Conservation (phyloP, 371 early-diverging fungal species). For the Mucor mucedo region DNA sequence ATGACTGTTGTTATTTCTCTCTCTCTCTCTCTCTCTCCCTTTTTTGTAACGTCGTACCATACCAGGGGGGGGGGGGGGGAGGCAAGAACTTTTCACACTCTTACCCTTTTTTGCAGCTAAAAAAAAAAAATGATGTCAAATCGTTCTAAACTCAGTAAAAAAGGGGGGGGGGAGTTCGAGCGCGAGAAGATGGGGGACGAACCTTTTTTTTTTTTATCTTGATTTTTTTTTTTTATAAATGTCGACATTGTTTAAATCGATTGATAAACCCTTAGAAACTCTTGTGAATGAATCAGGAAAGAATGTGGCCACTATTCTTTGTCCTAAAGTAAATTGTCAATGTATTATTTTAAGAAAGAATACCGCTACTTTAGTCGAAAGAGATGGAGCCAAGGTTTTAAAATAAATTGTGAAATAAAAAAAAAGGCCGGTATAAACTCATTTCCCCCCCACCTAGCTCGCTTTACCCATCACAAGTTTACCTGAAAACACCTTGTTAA, state of each 20-base stretch:
- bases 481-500: conserved; percentile 21
- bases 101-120: no score
- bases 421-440: not conserved
- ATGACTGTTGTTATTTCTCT: not conserved
- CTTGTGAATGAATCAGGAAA: conserved; percentile 33
- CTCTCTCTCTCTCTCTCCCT: not conserved
- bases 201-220: not conserved
- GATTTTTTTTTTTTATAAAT: not conserved
- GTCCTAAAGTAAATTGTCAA: conserved; percentile 46
- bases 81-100: not conserved
- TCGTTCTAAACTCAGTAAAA: not conserved
- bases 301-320: conserved; percentile 44
- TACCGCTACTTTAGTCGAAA: conserved; percentile 41
- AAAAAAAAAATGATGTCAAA: conserved; percentile 1
- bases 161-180: not conserved
- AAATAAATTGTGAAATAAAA: no score
- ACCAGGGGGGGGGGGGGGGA: not conserved
- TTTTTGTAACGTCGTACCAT: conserved; percentile 3
- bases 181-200: no score
- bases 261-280: conserved; percentile 28
- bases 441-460: conserved; percentile 12
- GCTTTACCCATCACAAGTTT: conserved; percentile 32
- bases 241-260: conserved; percentile 18
- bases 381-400: conserved; percentile 46
- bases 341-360: conserved; percentile 47